Evolutionary conservation across 1,139 yeast genomes (phyloP), one percentile per base, ranked within the genome.

Genomic region (Debaryomyces sp.): DNA sequence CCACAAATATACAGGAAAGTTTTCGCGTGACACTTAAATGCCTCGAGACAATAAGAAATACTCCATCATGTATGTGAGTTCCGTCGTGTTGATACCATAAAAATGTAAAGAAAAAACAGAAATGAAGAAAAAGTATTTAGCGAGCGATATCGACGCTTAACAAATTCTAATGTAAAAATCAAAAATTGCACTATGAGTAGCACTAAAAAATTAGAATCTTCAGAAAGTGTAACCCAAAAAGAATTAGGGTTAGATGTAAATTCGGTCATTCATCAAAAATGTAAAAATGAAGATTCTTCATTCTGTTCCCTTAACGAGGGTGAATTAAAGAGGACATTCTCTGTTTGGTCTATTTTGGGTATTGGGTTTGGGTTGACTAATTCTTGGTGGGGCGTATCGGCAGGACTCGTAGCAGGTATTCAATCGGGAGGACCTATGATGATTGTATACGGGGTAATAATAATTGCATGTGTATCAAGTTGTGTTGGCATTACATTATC

Each of bases 301-400:
- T 18, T 37, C 10, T 36, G 41, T 7, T 32, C 50, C 3, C 15
- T 44, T 9, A 41, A 43, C 6, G 34, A 50, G 23, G 70, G 69
- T 44, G 74, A 76, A 50, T 68, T 80, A 51, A 73, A 75, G 50
- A 74, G 82, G 57, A 76, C 73, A 47, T 82, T 81, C 54, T 72
- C 81, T 21, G 70, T 80, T 40, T 73, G 80, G 69, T 79, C 86
- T 1, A 74, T 84, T 8, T 67, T 83, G 22, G 87, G 87, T 50
- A 85, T 84, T 50, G 89, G 89, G 4, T 85, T 85, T 58, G 88
- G 88, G 21, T 66, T 85, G 49, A 84, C 89, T 23, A 83, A 83
- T 66, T 82, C 87, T 7, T 84, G 89, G 89, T 81, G 82, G 52
- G 88, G 89, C 50, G 81, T 83, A 47, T 81, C 86, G 13, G 84